Percentiles rank a stretch among this genome's conserved stretches.
These are phyloP conservation scores for Lindgomyces ingoldianus DNA, from an alignment of 495 filamentous ascomycete species.

Conservation along the genomic window DNA sequence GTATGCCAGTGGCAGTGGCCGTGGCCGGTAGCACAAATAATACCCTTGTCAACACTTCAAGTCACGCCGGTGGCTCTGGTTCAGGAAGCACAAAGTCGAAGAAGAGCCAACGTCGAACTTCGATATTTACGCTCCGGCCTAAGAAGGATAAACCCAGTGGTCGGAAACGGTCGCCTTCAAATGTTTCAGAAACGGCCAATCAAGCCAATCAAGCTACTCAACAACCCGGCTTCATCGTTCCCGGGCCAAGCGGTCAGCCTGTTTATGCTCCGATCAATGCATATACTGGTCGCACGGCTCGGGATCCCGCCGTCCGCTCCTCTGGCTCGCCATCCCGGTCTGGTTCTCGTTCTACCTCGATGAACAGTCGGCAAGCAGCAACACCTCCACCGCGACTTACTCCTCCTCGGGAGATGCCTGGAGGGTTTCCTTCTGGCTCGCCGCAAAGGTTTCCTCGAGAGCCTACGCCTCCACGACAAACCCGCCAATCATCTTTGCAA, in stretches of 20 bases:
- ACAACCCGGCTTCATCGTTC: slow-evolving; percentile 41
- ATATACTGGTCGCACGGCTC: slow-evolving; percentile 27
- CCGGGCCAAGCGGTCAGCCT: slow-evolving; percentile 41
- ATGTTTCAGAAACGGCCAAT: slow-evolving; percentile 10
- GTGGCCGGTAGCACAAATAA: slow-evolving; percentile 7
- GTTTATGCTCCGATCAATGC: slow-evolving; percentile 40
- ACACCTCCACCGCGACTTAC: slow-evolving; percentile 30
- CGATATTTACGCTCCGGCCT: slow-evolving; percentile 15
- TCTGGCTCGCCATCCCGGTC: slow-evolving; percentile 30
- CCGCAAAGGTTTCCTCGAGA: slow-evolving; percentile 30
- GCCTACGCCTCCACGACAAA: slow-evolving; percentile 25
- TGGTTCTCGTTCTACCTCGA: slow-evolving; percentile 41
- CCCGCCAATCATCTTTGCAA: slow-evolving; percentile 29
- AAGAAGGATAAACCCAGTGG: slow-evolving; percentile 11
- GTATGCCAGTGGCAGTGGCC: slow-evolving; percentile 1
- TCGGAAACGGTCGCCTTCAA: slow-evolving; percentile 28
- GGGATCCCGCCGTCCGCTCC: slow-evolving; percentile 19
- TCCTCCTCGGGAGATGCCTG: slow-evolving; percentile 33
- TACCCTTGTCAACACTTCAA: slow-evolving; percentile 17
- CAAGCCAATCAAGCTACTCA: slow-evolving; percentile 4
- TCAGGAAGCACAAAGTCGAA: slow-evolving; percentile 18
- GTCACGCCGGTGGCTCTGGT: neutral
- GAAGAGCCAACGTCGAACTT: slow-evolving; percentile 20
- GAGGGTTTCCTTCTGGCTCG: slow-evolving; percentile 32
- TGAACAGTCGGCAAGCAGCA: slow-evolving; percentile 34